Base-by-base conservation (phyloP, 2,329 filamentous ascomycete species). In the Grosmannia serpens region DNA sequence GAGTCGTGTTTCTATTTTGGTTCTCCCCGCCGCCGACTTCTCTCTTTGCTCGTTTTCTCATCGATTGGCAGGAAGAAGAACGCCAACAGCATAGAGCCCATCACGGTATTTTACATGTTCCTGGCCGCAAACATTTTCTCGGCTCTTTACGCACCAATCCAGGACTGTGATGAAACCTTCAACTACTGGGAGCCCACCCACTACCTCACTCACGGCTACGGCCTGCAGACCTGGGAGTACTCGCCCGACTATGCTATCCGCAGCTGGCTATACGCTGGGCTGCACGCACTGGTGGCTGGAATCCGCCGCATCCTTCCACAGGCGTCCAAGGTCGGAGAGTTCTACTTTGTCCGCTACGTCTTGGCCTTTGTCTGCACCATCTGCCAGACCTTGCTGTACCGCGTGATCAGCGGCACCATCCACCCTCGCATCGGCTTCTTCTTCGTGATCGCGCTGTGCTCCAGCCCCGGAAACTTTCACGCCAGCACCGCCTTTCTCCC, bases 131-230 rank as follows among this genome's bases (percentile, higher is more conserved):
- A 90, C 68, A 64, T 87, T 22, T 66, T 92, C 26, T 88, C 92
- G 8, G 94, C 92, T 13, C 67, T 87, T 35, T 92, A 86, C 70
- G 86, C 91, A 2, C 94, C 94, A 0, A 96, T 99, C 64, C 91
- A 96, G 70, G 94, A 99, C 72, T 99, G 94, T 70, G 94, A 99
- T 67, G 94, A 99, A 75, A 92, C 92, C 13, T 99, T 95, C 80
- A 99, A 99, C 71, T 99, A 96, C 77, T 99, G 92, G 91, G 94
- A 99, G 67, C 92, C 94, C 0, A 85, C 91, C 0, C 94, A 99
- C 72, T 99, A 96, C 72, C 81, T 99, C 31, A 87, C 85, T 60
- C 91, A 96, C 75, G 89, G 89, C 66, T 92, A 95, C 68, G 94
- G 92, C 46, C 78, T 96, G 55, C 91, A 99, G 75, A 99, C 94